Conservation (phyloP, 352 stramenopile genomes). For the Phytophthora fragariae region DNA sequence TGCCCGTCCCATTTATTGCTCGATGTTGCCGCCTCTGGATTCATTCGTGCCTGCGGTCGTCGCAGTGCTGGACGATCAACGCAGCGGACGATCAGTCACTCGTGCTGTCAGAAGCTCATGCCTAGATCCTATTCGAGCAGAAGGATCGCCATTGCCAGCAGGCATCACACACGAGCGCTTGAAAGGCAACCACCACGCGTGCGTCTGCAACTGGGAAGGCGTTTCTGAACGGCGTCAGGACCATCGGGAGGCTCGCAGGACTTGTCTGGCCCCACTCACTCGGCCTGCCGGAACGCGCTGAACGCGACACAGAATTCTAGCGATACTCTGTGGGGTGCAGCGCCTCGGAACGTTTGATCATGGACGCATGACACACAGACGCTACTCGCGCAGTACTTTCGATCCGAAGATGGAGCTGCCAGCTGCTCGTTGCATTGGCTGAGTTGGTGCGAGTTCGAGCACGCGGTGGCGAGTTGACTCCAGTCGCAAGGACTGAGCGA, state of each 20-base stretch:
- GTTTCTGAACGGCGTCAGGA: constrained; percentile 19
- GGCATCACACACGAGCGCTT: constrained; percentile 5
- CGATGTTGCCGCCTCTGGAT: constrained; percentile 12
- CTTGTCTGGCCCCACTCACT: constrained; percentile 23
- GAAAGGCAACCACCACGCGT: constrained; percentile 5
- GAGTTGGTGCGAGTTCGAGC: neutral
- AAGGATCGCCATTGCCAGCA: constrained; percentile 23
- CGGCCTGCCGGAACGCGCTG: neutral
- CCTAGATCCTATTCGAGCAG: neutral
- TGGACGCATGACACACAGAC: neutral
- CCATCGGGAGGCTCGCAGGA: constrained; percentile 14
- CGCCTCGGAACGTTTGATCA: neutral
- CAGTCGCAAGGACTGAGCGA: neutral
- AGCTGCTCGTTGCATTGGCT: neutral
- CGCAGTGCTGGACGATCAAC: constrained; percentile 17
- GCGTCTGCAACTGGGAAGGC: constrained; percentile 8
- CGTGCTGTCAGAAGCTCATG: constrained; percentile 18
- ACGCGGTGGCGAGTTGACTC: neutral
- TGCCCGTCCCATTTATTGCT: constrained; percentile 6
- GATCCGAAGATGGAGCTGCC: neutral
- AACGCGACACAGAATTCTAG: constrained; percentile 26
- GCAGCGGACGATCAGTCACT: constrained; percentile 5
- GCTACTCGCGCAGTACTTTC: neutral
- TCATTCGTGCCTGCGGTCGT: constrained; percentile 4
- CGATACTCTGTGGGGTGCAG: constrained; percentile 11